These are phyloP conservation scores for Suhomyces sp. DNA, from an alignment of 805 yeast genomes.

Conservation along the genomic window DNA sequence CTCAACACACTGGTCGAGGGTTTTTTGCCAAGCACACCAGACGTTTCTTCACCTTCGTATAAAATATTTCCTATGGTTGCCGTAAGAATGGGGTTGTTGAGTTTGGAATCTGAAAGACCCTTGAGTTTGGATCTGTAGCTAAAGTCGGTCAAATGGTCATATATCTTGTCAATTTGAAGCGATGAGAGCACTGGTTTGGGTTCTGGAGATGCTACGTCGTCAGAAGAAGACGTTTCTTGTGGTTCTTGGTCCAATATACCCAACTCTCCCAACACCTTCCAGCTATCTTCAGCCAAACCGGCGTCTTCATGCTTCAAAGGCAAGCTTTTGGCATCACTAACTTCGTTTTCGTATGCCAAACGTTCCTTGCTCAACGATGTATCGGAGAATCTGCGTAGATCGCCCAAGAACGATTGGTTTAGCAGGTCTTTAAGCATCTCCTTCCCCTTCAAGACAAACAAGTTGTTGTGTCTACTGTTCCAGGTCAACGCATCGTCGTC, in stretches of 20 bases:
- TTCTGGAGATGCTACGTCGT: background rate
- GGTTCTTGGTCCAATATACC: conserved; percentile 11
- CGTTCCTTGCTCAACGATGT: conserved; percentile 10
- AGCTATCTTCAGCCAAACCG: conserved; percentile 12
- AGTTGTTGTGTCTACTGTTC: conserved; percentile 21
- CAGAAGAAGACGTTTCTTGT: conserved; percentile 1
- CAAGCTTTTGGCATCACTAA: conserved; percentile 15
- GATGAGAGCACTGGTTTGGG: conserved; percentile 5
- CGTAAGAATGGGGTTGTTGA: conserved; percentile 30
- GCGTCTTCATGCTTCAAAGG: conserved; percentile 7
- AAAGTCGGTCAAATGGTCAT: conserved; percentile 24
- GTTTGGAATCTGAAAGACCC: conserved; percentile 18
- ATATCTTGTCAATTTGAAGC: conserved; percentile 20
- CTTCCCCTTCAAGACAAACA: conserved; percentile 3
- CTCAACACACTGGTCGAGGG: conserved; percentile 2
- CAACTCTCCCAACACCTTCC: conserved; percentile 17
- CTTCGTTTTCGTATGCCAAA: conserved; percentile 10
- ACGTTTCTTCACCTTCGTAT: conserved; percentile 16
- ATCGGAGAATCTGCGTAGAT: conserved; percentile 15
- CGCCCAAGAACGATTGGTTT: conserved; percentile 4
- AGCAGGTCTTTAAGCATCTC: background rate
- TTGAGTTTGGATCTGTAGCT: conserved; percentile 17
- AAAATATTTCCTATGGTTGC: conserved; percentile 41
- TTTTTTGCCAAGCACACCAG: conserved; percentile 6
- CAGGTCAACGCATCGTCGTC: conserved; percentile 34